Evolutionary conservation across 306 rosid species (phyloP).

Genomic region (Styphnolobium japonicum): DNA sequence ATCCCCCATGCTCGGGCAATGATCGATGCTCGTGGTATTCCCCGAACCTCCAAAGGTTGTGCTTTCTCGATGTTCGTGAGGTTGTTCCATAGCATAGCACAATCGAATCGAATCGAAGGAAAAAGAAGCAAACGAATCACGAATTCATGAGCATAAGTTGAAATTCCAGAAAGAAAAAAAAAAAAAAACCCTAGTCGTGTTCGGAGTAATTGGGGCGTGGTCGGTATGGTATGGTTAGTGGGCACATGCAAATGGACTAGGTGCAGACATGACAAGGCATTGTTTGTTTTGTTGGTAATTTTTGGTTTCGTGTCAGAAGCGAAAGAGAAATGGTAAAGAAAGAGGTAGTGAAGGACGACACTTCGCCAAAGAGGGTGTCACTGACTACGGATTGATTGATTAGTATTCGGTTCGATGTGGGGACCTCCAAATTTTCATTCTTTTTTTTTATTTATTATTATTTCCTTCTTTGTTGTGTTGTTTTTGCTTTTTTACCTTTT

Average conservation of each 20-base stretch:
- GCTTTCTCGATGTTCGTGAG: not conserved
- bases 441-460: not conserved
- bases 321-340: conserved; percentile 17
- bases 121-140: not conserved
- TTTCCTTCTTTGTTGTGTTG: not conserved
- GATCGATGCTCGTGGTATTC: conserved; percentile 19
- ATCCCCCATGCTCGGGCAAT: conserved; percentile 29
- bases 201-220: conserved; percentile 38
- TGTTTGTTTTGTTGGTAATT: conserved; percentile 30
- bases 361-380: not conserved
- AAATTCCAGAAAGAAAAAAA: not conserved
- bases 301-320: conserved; percentile 8
- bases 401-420: not conserved
- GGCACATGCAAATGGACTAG: conserved; percentile 50
- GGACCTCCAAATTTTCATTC: not conserved
- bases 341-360: not conserved
- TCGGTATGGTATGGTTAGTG: conserved; percentile 37
- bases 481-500: not conserved
- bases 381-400: not conserved
- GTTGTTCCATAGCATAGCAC: conserved; percentile 21
- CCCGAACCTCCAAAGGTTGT: conserved; percentile 8
- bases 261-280: conserved; percentile 48
- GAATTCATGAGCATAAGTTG: not conserved
- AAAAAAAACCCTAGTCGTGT: conserved; percentile 62
- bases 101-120: conserved; percentile 7